A percentile compares a stretch with the other conserved stretches of the same genome.
Evolutionary conservation across 2,329 filamentous ascomycete species (phyloP).

Genomic region (Fusarium keratoplasticum): DNA sequence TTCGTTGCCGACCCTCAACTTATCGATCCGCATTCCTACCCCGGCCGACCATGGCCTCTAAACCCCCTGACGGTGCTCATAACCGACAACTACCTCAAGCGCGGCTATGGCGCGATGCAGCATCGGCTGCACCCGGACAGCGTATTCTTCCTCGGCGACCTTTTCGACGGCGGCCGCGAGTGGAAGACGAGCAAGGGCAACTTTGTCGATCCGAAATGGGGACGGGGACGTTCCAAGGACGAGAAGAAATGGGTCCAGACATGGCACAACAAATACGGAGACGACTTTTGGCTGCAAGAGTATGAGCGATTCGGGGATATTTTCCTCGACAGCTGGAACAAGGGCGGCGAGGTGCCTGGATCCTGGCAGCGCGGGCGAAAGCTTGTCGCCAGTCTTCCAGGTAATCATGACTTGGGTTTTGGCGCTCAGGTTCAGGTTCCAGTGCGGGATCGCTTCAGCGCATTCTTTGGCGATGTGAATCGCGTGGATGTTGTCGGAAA

Average conservation of each 20-base stretch:
- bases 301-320: constrained; percentile 88
- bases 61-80: constrained; percentile 67
- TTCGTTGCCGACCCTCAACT: constrained; percentile 92
- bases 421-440: constrained; percentile 84
- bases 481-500: constrained; percentile 92
- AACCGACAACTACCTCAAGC: constrained; percentile 90
- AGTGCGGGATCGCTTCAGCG: constrained; percentile 84
- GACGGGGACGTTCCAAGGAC: constrained; percentile 59
- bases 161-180: constrained; percentile 96
- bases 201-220: constrained; percentile 71
- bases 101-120: constrained; percentile 85
- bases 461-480: constrained; percentile 93
- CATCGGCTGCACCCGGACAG: constrained; percentile 83
- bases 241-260: constrained; percentile 69
- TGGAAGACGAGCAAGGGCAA: constrained; percentile 80
- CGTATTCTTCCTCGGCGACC: constrained; percentile 89
- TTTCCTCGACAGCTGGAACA: constrained; percentile 78
- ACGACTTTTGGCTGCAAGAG: constrained; percentile 87
- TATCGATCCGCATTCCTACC: constrained; percentile 95
- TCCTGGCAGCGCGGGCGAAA: constrained; percentile 76
- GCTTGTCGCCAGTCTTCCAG: constrained; percentile 86
- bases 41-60: constrained; percentile 76
- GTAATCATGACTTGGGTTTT: constrained; percentile 96
- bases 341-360: constrained; percentile 65
- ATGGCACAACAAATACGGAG: constrained; percentile 80